Percentiles rank a stretch among this genome's conserved stretches.
These are phyloP conservation scores for Diaporthe humulicola DNA, from an alignment of 2,329 filamentous ascomycete genomes.

Conservation along the genomic window DNA sequence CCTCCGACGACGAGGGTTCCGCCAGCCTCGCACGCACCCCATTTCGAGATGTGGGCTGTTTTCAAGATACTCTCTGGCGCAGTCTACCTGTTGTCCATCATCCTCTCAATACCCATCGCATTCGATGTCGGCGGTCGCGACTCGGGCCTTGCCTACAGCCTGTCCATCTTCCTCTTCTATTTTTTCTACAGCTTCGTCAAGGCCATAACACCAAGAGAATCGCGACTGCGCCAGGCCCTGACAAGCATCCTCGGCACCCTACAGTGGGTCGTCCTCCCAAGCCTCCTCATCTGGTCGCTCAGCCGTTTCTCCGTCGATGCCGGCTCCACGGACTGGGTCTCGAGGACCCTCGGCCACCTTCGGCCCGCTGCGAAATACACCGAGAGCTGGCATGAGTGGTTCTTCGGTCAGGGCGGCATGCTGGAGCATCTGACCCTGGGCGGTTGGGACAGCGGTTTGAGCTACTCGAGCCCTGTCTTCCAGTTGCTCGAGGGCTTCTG, in stretches of 20 bases:
- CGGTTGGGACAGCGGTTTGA: constrained; percentile 87
- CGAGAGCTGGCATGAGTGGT: constrained; percentile 82
- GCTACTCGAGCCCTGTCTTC: constrained; percentile 94
- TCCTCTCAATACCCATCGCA: constrained; percentile 95
- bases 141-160: constrained; percentile 93
- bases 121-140: constrained; percentile 98
- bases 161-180: constrained; percentile 91
- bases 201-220: constrained; percentile 83
- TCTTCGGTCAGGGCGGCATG: constrained; percentile 88
- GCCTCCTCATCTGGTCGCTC: constrained; percentile 92
- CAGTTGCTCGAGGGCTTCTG: constrained; percentile 97
- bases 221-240: constrained; percentile 79
- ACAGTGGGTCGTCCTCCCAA: constrained; percentile 90
- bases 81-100: constrained; percentile 89
- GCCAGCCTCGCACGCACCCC: constrained; percentile 37
- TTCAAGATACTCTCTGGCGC: constrained; percentile 84
- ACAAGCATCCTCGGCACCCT: constrained; percentile 78
- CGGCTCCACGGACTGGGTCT: constrained; percentile 83
- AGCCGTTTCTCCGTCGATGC: constrained; percentile 95
- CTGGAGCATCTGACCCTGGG: constrained; percentile 85
- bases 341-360: constrained; percentile 79
- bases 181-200: constrained; percentile 86
- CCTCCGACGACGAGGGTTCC: constrained; percentile 39
- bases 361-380: constrained; percentile 67
- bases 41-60: constrained; percentile 80